Percentiles rank a stretch among this genome's conserved stretches.
These are phyloP conservation scores for Moesziomyces sp. DNA, from an alignment of 1,284 basidiomycete genomes.

Conservation along the genomic window DNA sequence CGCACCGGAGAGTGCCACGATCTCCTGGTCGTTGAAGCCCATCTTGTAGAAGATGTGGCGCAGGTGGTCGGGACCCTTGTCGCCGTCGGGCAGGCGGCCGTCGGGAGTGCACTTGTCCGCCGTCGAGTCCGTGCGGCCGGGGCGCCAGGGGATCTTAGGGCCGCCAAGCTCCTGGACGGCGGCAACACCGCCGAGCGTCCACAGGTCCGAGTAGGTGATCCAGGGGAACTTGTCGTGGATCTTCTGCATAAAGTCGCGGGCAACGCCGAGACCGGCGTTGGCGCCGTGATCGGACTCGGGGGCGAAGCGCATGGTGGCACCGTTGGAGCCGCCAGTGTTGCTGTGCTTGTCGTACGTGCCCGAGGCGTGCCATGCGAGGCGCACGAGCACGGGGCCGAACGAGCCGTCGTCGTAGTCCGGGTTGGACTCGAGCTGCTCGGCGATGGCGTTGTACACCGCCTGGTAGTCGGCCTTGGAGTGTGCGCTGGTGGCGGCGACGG, in stretches of 20 bases:
- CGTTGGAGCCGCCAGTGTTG: conserved; percentile 79
- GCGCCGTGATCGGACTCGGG: conserved; percentile 78
- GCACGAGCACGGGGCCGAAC: conserved; percentile 76
- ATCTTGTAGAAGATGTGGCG: conserved; percentile 73
- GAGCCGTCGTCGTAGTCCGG: conserved; percentile 61
- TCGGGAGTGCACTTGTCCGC: conserved; percentile 77
- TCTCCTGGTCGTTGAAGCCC: conserved; percentile 83
- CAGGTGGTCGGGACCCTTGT: conserved; percentile 85
- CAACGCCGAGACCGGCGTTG: conserved; percentile 85
- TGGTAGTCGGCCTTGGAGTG: conserved; percentile 63
- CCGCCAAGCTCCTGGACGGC: conserved; percentile 76
- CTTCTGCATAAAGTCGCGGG: conserved; percentile 85
- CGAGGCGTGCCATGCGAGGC: conserved; percentile 86
- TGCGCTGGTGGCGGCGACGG: conserved; percentile 22
- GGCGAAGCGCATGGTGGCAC: conserved; percentile 65
- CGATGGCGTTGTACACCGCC: conserved; percentile 66
- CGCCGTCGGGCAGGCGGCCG: conserved; percentile 91
- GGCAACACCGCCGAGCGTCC: conserved; percentile 69
- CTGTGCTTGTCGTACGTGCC: conserved; percentile 81
- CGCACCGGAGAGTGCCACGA: conserved; percentile 88
- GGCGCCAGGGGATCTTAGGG: conserved; percentile 68
- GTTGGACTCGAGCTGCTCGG: conserved; percentile 58
- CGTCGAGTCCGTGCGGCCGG: conserved; percentile 67
- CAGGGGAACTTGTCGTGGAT: conserved; percentile 75
- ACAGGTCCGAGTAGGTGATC: conserved; percentile 67